phyloP scores from a whole-genome alignment of 1,139 yeast genomes.

The Kluyveromyces marxianus region DNA sequence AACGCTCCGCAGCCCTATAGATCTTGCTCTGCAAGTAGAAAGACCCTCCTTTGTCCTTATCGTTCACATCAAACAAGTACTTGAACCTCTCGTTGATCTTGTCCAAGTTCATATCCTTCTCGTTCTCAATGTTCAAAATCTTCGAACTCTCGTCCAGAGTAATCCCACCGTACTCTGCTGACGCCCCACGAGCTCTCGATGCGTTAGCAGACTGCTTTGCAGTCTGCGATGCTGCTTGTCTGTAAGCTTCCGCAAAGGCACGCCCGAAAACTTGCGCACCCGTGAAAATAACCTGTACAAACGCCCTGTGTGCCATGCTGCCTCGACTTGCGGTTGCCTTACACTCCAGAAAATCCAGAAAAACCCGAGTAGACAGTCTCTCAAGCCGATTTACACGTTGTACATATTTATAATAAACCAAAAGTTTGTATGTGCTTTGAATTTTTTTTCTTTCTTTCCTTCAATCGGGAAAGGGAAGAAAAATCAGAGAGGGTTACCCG shows the following conservation, averaged over 20 bases:
- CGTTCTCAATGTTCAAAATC: constrained; percentile 68
- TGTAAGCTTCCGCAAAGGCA: constrained; percentile 95
- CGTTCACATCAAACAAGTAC: constrained; percentile 78
- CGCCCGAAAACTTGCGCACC: constrained; percentile 95
- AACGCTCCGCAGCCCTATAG: constrained; percentile 69
- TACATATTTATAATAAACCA: neutral
- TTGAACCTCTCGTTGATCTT: constrained; percentile 69
- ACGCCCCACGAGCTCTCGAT: constrained; percentile 44
- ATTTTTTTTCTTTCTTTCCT: too few species aligned
- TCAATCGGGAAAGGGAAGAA: neutral
- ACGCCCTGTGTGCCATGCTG: constrained; percentile 74
- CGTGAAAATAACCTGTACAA: constrained; percentile 83
- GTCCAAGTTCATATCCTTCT: constrained; percentile 46
- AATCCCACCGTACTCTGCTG: constrained; percentile 56
- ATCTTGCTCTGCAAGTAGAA: constrained; percentile 90
- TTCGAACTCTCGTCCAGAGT: constrained; percentile 85
- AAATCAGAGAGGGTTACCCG: too few species aligned
- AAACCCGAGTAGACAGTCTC: neutral
- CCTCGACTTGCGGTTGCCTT: neutral
- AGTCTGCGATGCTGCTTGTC: constrained; percentile 87
- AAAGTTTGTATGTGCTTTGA: too few species aligned
- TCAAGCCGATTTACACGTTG: neutral
- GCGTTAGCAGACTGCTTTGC: constrained; percentile 61
- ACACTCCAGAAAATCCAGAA: neutral
- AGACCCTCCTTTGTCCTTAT: constrained; percentile 90